Evolutionary conservation across 352 stramenopile genomes (phyloP), one percentile per base, ranked within the genome.

Genomic region (Phytophthora palmivora): DNA sequence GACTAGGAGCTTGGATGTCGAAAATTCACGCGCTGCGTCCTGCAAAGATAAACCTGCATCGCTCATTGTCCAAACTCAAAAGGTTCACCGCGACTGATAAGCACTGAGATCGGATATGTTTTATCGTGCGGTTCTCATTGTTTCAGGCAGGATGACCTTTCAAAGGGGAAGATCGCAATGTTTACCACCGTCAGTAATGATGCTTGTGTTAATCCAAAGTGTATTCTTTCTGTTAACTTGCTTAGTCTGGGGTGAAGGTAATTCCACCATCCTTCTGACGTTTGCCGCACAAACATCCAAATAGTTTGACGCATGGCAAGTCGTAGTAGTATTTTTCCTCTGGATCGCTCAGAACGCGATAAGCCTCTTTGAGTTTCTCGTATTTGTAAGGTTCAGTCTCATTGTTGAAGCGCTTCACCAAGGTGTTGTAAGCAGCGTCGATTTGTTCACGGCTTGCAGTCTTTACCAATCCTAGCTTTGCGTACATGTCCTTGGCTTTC

Each of bases 261-360:
- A 94, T 89, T 11, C 74, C 81, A 3, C 86, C 86, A 45, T 94
- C 86, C 34, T 89, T 88, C 67, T 94, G 79, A 15, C 77, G 74
- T 51, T 94, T 94, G 34, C 86, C 86, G 36, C 86, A 94, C 5
- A 94, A 60, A 8, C 69, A 78, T 0, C 86, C 84, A 54, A 94
- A 94, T 42, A 94, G 65, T 70, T 94, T 94, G 52, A 94, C 63
- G 50, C 86, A 94, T 11, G 86, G 86, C 54, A 94, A 62, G 47
- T 94, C 84, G 74, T 94, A 94, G 51, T 77, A 94, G 62, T 92
- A 90, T 56, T 94, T 94, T 33, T 93, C 85, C 47, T 92, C 86
- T 0, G 82, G 77, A 55, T 94, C 83, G 44, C 81, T 92, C 37
- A 93, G 72, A 19, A 82, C 86, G 16, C 71, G 71, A 74, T 94